Conservation (phyloP, 495 filamentous ascomycete genomes). For the Ascobolus immersus region DNA sequence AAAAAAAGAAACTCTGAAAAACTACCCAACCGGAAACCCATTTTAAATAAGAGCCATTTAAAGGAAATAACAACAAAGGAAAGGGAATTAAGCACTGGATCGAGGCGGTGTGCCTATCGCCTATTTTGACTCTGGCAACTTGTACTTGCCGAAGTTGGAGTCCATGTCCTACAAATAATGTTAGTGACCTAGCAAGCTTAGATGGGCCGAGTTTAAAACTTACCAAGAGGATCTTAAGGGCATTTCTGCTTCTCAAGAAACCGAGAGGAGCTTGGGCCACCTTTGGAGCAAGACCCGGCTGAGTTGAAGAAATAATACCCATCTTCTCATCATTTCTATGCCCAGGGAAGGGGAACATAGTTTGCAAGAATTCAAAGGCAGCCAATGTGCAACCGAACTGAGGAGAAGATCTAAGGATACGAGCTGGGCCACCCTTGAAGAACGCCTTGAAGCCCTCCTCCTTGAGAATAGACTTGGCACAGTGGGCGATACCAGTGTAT, state of each 20-base stretch:
- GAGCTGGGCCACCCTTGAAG: conserved; percentile 93
- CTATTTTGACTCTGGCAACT: too few species aligned
- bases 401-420: conserved; percentile 77
- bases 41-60: too few species aligned
- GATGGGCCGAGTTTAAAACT: conserved; percentile 1
- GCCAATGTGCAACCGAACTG: conserved; percentile 97
- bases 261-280: conserved; percentile 41
- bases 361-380: conserved; percentile 78
- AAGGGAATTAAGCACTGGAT: too few species aligned
- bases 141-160: too few species aligned
- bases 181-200: too few species aligned
- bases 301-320: too few species aligned
- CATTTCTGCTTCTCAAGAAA: conserved; percentile 68
- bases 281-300: conserved; percentile 12
- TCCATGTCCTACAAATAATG: too few species aligned
- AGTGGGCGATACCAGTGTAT: conserved; percentile 73
- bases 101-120: too few species aligned
- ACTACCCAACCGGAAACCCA: too few species aligned
- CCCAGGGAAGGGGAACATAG: conserved; percentile 55
- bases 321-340: conserved; percentile 22
- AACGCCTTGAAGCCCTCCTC: conserved; percentile 89
- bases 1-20: too few species aligned
- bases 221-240: conserved; percentile 74
- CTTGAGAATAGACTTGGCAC: conserved; percentile 52
- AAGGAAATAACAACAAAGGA: too few species aligned